Conservation (phyloP, 345 rosid genomes). For the Moricandia moricandioides region DNA sequence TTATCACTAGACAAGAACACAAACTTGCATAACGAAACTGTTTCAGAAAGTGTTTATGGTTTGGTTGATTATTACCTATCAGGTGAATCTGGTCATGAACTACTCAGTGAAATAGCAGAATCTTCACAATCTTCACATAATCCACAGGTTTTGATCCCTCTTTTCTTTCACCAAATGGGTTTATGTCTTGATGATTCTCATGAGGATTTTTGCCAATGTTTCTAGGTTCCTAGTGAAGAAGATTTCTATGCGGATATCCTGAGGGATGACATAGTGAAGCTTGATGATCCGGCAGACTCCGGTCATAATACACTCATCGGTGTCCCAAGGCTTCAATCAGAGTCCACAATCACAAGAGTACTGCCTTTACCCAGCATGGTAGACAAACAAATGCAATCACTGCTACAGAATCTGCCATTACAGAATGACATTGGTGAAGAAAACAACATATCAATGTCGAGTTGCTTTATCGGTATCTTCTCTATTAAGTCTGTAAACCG, state of each 20-base stretch:
- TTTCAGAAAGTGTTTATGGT: not conserved
- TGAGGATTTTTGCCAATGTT: not conserved
- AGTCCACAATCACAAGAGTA: constrained; percentile 27
- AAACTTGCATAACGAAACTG: not conserved
- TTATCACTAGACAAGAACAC: constrained; percentile 12
- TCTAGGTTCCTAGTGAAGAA: constrained; percentile 38
- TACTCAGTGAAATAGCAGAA: constrained; percentile 28
- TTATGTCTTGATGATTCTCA: not conserved
- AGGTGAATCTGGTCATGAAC: constrained; percentile 28
- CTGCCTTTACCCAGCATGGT: constrained; percentile 31
- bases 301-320: constrained; percentile 7
- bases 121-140: constrained; percentile 35
- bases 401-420: constrained; percentile 21
- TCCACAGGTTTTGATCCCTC: constrained; percentile 40
- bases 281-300: constrained; percentile 43
- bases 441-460: constrained; percentile 30
- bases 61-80: constrained; percentile 37
- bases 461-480: constrained; percentile 36
- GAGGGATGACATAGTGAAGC: constrained; percentile 71
- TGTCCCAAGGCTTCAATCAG: constrained; percentile 37
- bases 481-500: constrained; percentile 37
- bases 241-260: constrained; percentile 71
- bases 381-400: constrained; percentile 34
- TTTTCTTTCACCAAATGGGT: not conserved
- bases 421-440: constrained; percentile 30